Conservation (phyloP, 2,329 filamentous ascomycete genomes). For the Colletotrichum tropicicola region DNA sequence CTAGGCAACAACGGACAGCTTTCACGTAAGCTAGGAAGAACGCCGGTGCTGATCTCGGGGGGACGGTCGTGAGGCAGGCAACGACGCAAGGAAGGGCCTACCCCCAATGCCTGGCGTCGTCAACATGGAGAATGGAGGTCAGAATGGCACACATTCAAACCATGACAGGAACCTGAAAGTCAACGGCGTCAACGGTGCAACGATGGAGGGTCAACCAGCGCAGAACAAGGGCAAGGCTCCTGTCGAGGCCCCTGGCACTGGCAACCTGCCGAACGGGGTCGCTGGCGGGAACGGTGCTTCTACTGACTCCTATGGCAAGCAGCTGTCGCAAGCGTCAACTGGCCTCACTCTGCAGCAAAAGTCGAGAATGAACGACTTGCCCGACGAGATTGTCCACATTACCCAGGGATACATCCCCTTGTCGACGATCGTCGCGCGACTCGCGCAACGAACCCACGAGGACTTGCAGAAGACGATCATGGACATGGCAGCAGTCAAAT, state of each 20-base stretch:
- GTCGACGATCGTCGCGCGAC: conserved; percentile 76
- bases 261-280: conserved; percentile 37
- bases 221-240: conserved; percentile 44
- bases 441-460: conserved; percentile 86
- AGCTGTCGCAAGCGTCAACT: conserved; percentile 24
- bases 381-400: conserved; percentile 75
- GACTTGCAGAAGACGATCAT: conserved; percentile 76
- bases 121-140: conserved; percentile 64
- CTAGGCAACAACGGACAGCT: not conserved
- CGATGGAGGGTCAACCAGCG: conserved; percentile 34
- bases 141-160: conserved; percentile 62
- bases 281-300: conserved; percentile 35
- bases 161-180: conserved; percentile 59
- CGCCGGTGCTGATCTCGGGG: conserved; percentile 5
- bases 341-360: conserved; percentile 23
- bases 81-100: conserved; percentile 25
- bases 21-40: not conserved
- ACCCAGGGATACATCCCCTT: conserved; percentile 81
- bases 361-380: conserved; percentile 62
- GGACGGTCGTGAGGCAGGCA: conserved; percentile 29
- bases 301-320: conserved; percentile 32
- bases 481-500: conserved; percentile 74
- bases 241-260: conserved; percentile 30
- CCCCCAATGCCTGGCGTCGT: conserved; percentile 60
- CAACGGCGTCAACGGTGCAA: conserved; percentile 54